Evolutionary conservation across 2,329 filamentous ascomycete species (phyloP), one percentile per base, ranked within the genome.

Genomic region (Ophiostoma tasmaniense): DNA sequence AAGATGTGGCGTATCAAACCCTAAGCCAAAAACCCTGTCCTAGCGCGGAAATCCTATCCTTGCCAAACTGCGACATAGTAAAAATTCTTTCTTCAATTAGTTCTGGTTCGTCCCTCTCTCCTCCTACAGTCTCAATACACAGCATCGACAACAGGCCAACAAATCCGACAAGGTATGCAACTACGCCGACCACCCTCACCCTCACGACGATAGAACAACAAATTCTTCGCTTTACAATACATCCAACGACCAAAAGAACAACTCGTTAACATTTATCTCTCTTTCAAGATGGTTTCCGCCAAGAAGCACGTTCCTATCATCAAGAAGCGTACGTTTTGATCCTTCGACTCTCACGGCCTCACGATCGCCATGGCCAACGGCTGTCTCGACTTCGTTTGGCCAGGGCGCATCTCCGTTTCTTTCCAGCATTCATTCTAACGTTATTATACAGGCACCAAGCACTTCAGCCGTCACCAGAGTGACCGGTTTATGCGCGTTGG

Each of bases 271-370:
- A 72, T 52, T 66, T 25, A 10, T 55, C 10, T 55, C 50, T 68
- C 66, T 69, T 45, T 73, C 72, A 79, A 94, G 93, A 98, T 98
- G 95, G 93, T 94, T 88, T 88, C 93, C 90, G 91, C 94, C 84
- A 96, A 96, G 91, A 96, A 96, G 88, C 95, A 98, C 85, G 89
- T 98, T 81, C 90, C 93, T 80, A 99, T 99, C 88, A 92, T 99
- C 81, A 99, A 99, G 92, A 99, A 99, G 93, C 93, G 93, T 96
- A 94, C 81, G 92, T 93, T 76, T 71, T 59, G 39, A 66, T n/a
- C 39, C 39, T 66, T 52, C 25, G 25, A 25, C 50, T n/a, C 11
- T 28, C 10, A 39, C 39, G 30, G 17, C 64, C 30, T n/a, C 39
- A n/a, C 30, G 17, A 64, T 64, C 64, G 22, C 35, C 64, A 42